Evolutionary conservation across 1,284 basidiomycete species (phyloP), one percentile per base, ranked within the genome.

Genomic region (Xanthoconium separans): DNA sequence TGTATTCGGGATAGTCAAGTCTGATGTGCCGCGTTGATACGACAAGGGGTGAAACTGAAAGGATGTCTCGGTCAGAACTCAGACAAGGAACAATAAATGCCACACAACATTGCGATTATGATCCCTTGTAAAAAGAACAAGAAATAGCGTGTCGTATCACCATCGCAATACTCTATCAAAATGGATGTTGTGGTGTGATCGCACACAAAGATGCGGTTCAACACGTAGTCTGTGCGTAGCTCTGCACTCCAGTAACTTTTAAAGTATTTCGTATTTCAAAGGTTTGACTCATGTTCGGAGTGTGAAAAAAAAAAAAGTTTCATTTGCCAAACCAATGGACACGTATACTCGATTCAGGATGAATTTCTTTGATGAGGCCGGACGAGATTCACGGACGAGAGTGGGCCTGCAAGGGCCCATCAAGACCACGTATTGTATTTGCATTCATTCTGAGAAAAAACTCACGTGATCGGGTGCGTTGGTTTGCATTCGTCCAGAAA

Each of bases 371-470:
- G 27, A 27, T 5, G 27, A 27, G 61, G 49, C 11, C 33, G 41
- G 33, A 53, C 60, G 64, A 68, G 64, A 65, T 22, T 7, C 57
- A 54, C 63, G 64, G 65, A 47, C 11, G 4, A 18, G 41, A 43
- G 63, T 64, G 63, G 62, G 61, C 53, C 61, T 10, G 47, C 20
- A 37, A 49, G 33, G 27, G 27, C 27, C 27, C 27, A 51, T 57
- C 58, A 53, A 24, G 29, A 42, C 44, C 47, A 44, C 43, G 57
- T 54, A 66, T n/a, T 34, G 31, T 33, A 13, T 68, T 66, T 67
- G 65, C 52, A 61, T 68, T 51, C 41, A 51, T 66, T 61, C 44
- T 48, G 54, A 42, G 47, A 7, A 27, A 7, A 27, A 5, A 46
- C 60, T 52, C 48, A 52, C 50, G 47, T 39, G 51, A 49, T 55